phyloP scores from a whole-genome alignment of 2,329 filamentous ascomycete genomes.

The Fusarium veterinarium region DNA sequence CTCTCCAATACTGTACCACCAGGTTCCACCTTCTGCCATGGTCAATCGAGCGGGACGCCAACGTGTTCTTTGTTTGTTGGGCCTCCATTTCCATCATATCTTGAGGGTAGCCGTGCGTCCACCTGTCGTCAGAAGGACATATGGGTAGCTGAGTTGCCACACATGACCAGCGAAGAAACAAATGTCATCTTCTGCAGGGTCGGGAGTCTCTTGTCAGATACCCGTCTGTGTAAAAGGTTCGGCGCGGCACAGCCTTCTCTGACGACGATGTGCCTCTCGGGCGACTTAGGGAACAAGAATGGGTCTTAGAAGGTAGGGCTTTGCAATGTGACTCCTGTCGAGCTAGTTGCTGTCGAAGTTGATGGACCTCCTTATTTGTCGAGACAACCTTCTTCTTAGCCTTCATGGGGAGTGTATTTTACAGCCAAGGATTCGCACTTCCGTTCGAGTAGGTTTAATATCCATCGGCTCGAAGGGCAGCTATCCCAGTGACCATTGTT shows the following conservation, averaged over 20 bases:
- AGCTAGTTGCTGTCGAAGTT: not conserved
- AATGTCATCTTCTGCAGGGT: not conserved
- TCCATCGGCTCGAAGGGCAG: not conserved
- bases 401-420: no score
- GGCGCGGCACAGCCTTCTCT: no score
- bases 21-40: not conserved
- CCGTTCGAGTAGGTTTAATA: not conserved
- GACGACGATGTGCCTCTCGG: not conserved
- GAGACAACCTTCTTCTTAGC: accelerated
- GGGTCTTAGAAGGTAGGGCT: accelerated
- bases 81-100: not conserved
- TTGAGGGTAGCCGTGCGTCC: not conserved
- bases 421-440: not conserved
- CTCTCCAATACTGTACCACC: not conserved
- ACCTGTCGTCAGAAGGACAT: not conserved
- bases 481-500: constrained; percentile 1
- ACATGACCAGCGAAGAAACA: not conserved
- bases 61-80: no score
- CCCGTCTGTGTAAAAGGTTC: accelerated
- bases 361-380: not conserved
- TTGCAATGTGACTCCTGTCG: not conserved
- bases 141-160: not conserved
- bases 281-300: accelerated
- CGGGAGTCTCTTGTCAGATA: not conserved
- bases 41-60: no score